Evolutionary conservation across 2,329 filamentous ascomycete species (phyloP), one percentile per base, ranked within the genome.

Genomic region (Furcasterigmium sp.): DNA sequence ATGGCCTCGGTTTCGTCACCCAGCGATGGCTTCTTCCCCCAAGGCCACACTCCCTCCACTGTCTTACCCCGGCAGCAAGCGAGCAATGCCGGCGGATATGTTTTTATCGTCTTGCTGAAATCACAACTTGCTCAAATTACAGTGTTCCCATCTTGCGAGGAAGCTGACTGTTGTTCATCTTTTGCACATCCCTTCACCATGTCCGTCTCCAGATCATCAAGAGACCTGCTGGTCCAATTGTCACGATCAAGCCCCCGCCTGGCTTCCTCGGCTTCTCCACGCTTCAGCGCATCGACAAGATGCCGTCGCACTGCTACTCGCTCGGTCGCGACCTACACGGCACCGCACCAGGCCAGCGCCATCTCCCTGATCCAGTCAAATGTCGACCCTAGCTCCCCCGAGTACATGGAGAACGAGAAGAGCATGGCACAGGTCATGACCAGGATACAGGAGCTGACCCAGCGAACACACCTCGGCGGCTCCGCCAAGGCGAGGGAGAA

Each of bases 401-500:
- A 88, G 55, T 97, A 86, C 72, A 79, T 78, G 56, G 85, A 94
- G 56, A 97, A 97, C 70, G 78, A 80, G 53, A 64, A 69, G 44
- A 80, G 87, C 49, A 94, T 96, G 87, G 72, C 72, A 47, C 80
- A 86, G 53, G 77, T 90, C 43, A 82, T 88, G 58, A 69, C 72
- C 43, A 76, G 76, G 17, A 75, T 97, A 56, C 76, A 83, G 46
- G 70, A 73, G 42, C 73, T 97, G 46, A 88, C 91, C 46, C 68
- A 72, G 37, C 80, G 75, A 52, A 85, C 88, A 44, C 79, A 88
- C 40, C 75, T 78, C 50, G 91, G 91, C 42, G 93, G 93, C 1
- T 69, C 87, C 1, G 76, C 83, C 45, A 93, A 93, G 63, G 87
- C 91, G 4, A 76, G 86, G 46, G 82, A 91, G 51, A 96, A 96